Conservation (phyloP, 345 rosid genomes). For the Cardamine resedifolia region DNA sequence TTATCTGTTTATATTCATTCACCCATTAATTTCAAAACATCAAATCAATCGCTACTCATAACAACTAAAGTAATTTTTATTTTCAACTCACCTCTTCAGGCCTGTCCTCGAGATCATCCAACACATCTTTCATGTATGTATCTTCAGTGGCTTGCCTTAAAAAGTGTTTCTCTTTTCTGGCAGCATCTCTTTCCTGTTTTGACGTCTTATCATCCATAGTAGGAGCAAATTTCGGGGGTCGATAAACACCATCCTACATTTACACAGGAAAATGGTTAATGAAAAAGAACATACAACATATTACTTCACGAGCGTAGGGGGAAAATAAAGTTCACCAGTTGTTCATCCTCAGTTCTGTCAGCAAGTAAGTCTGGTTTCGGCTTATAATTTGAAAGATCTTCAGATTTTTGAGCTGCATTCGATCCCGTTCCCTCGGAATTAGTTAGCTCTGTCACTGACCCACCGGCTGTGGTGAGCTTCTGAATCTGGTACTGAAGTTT, state of each 20-base stretch:
- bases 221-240: slow-evolving; percentile 78
- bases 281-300: slow-evolving; percentile 8
- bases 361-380: slow-evolving; percentile 85
- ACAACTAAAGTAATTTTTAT: not conserved
- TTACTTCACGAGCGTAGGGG: not conserved
- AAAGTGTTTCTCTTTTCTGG: slow-evolving; percentile 66
- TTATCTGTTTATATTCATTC: slow-evolving; percentile 50
- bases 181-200: slow-evolving; percentile 63
- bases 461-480: slow-evolving; percentile 46
- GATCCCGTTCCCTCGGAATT: slow-evolving; percentile 41
- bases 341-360: slow-evolving; percentile 43
- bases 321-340: not conserved
- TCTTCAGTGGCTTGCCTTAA: slow-evolving; percentile 53
- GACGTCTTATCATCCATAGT: slow-evolving; percentile 76
- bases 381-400: slow-evolving; percentile 68
- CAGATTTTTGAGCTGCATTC: slow-evolving; percentile 45
- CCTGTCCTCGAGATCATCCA: slow-evolving; percentile 70
- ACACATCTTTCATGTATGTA: slow-evolving; percentile 59
- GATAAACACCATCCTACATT: slow-evolving; percentile 60
- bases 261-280: slow-evolving; percentile 23
- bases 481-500: slow-evolving; percentile 85
- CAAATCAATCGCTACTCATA: not conserved
- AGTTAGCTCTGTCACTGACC: slow-evolving; percentile 35
- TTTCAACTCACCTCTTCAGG: slow-evolving; percentile 73
- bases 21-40: slow-evolving; percentile 18